Evolutionary conservation across 768 basidiomycete genomes (phyloP), one percentile per base, ranked within the genome.

Genomic region (Tulasnella sp.): DNA sequence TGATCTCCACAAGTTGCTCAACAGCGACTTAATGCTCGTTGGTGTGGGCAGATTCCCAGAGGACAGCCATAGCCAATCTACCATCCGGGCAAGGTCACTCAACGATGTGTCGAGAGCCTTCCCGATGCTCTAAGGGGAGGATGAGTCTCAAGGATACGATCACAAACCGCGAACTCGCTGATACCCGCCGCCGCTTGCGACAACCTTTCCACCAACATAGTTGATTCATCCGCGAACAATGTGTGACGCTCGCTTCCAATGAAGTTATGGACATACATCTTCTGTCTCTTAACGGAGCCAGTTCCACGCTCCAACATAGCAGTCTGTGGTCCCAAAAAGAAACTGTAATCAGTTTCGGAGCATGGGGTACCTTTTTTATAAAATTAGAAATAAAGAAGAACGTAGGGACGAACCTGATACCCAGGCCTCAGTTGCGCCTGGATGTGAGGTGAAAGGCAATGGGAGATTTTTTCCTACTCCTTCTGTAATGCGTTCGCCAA

Each of bases 221-320:
- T 76, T 0, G 79, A 78, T 1, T 76, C 77, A 49, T 73, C 76
- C 12, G 76, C 73, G 61, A 83, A 83, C 10, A 83, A 73, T 5
- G 75, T 67, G 44, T 76, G 73, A 63, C 80, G 80, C 60, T 69
- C 66, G 0, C 72, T 66, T 7, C 68, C 62, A 29, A 84, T 65
- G 61, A 71, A 78, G 27, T 69, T 59, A 38, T 72, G 77, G 73
- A 83, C 79, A n/a, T 73, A 68, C 0, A 70, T 69, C 80, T 81
- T 83, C 69, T 82, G 82, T 10, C 80, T 73, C 3, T 76, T 77
- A 3, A 83, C 80, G 59, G 78, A 79, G 9, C 82, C 82, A 17
- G 38, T 70, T 1, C 82, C 82, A 42, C 73, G 66, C 63, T 82
- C 79, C 53, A 74, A 69, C 76, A 80, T 77, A 0, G 82, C 81